Base-by-base conservation (phyloP, 2,329 filamentous ascomycete species). In the Zymoseptoria ardabiliae region DNA sequence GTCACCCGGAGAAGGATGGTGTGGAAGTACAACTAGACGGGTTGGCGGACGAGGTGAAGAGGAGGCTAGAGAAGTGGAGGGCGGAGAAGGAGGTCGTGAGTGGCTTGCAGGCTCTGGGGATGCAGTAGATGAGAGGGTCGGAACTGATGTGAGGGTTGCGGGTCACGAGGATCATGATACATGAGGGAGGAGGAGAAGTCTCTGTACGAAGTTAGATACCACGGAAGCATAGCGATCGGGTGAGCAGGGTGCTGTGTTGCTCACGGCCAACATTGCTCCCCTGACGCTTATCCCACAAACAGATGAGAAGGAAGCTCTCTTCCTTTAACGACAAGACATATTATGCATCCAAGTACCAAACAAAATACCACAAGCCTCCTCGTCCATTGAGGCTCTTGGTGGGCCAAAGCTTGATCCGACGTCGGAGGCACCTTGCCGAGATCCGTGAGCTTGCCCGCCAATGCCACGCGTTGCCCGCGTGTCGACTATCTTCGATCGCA, bases 1-100 rank as follows among this genome's bases (percentile, higher is more conserved):
- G 86, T 23, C 89, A 97, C 79, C 87, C 91, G 0, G 90, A 96
- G 74, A 96, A 97, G 79, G 89, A 96, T 61, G 93, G 92, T 54
- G 82, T 92, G 50, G 76, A 91, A 58, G 84, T 97, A 21, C 78
- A 86, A 56, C 79, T 88, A 64, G 75, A 75, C 30, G 79, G 85
- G 58, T 75, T 92, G 70, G 83, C 85, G 2, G 73, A 77, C 11
- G 87, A 90, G 74, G 79, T 91, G 50, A 83, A 81, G 73, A 73
- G 72, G 61, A 73, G 81, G 60, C 68, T 85, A 7, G 65, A 63
- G 7, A 63, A 55, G 54, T 58, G 57, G 45, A 58, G 35, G 35
- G 35, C 35, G 35, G 13, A 45, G 35, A 45, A 45, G 13, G 35
- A 45, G 35, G 35, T 45, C 17, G 35, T n/a, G 35, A 45, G 13